These are phyloP conservation scores for Coemansia sp. DNA, from an alignment of 192 early-diverging fungal species.

Conservation along the genomic window DNA sequence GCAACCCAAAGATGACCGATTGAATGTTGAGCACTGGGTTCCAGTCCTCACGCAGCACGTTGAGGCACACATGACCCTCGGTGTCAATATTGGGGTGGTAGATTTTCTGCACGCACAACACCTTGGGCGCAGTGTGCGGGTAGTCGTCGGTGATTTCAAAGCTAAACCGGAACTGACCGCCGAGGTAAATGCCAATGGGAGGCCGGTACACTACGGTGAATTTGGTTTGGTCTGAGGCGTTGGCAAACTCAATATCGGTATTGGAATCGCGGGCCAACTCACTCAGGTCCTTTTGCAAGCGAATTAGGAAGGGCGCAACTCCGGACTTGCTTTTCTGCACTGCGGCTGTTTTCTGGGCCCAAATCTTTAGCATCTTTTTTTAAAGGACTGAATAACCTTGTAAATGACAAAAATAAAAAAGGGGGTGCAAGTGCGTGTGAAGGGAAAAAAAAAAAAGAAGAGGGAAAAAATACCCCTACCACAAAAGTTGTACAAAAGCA, in stretches of 20 bases:
- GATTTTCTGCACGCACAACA: conserved; percentile 86
- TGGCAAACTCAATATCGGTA: conserved; percentile 81
- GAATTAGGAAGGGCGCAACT: conserved; percentile 84
- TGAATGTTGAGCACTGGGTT: conserved; percentile 96
- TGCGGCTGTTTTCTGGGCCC: conserved; percentile 81
- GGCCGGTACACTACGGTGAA: conserved; percentile 85
- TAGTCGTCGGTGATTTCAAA: conserved; percentile 87
- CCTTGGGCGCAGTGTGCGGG: conserved; percentile 95
- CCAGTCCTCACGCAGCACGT: conserved; percentile 98
- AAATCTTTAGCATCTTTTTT: conserved; percentile 82
- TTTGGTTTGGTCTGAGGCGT: conserved; percentile 79
- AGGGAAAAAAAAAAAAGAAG: not conserved
- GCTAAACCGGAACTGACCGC: conserved; percentile 81
- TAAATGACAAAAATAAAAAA: conserved; percentile 7
- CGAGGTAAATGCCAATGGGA: conserved; percentile 85
- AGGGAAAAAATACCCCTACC: not conserved
- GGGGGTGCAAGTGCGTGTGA: not conserved
- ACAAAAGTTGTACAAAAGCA: not conserved
- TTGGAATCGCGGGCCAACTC: conserved; percentile 72
- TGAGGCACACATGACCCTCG: conserved; percentile 95
- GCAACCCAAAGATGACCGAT: conserved; percentile 87
- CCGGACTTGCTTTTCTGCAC: conserved; percentile 80
- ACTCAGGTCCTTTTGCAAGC: conserved; percentile 93
- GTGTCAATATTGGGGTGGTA: conserved; percentile 99
- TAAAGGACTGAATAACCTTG: not conserved